Conservation (phyloP, 306 rosid genomes). For the Potentilla sterilis region DNA sequence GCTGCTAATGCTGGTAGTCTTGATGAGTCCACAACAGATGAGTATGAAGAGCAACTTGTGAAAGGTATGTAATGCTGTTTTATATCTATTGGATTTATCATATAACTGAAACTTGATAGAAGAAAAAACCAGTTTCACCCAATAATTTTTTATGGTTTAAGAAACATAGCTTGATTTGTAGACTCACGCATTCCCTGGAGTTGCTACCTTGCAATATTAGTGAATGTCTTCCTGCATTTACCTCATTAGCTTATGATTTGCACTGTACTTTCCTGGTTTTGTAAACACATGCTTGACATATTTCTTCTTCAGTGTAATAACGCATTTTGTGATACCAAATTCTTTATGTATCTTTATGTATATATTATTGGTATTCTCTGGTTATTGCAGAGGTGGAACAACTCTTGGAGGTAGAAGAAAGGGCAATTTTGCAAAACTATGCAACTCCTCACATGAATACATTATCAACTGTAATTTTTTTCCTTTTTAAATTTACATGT, state of each 20-base stretch:
- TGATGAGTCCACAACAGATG: constrained; percentile 33
- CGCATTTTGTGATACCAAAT: neutral
- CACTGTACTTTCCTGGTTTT: neutral
- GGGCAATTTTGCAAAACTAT: constrained; percentile 64
- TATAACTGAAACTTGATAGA: neutral
- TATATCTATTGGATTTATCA: neutral
- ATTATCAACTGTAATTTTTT: constrained; percentile 58
- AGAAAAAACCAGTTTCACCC: neutral
- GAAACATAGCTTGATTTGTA: neutral
- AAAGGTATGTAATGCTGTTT: constrained; percentile 47
- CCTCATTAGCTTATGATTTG: neutral
- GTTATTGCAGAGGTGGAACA: constrained; percentile 76
- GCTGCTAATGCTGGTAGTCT: constrained; percentile 22
- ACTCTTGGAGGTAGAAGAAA: constrained; percentile 80
- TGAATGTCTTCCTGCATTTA: neutral
- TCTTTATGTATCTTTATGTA: neutral
- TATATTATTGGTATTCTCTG: constrained; percentile 13
- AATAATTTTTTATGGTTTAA: neutral
- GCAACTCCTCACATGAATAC: constrained; percentile 56
- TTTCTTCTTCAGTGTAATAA: neutral
- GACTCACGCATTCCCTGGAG: neutral
- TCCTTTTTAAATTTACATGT: neutral
- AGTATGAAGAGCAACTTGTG: constrained; percentile 49
- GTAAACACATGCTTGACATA: neutral
- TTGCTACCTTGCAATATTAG: neutral